Conservation (phyloP, 176 grass and related monocot species). For the Triticum turgidum region DNA sequence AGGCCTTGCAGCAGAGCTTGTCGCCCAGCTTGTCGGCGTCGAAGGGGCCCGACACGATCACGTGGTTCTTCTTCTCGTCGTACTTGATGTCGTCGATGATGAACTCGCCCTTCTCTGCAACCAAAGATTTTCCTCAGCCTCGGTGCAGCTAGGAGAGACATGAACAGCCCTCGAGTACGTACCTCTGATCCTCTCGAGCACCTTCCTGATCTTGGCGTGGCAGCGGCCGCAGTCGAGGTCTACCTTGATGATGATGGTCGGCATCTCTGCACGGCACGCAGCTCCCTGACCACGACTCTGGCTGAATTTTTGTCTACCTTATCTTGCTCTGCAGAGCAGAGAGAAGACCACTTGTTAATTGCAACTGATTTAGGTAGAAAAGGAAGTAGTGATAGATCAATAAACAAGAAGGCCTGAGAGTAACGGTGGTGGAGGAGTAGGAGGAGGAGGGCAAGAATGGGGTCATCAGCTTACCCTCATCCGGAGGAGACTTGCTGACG, state of each 20-base stretch:
- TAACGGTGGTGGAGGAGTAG: neutral
- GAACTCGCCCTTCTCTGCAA: conserved; percentile 56
- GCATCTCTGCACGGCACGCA: conserved; percentile 41
- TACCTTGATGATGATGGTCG: conserved; percentile 61
- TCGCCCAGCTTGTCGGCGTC: conserved; percentile 60
- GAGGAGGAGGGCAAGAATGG: neutral
- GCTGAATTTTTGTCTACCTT: neutral
- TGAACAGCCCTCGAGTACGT: neutral
- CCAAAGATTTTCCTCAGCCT: neutral
- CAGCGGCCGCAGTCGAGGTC: conserved; percentile 61
- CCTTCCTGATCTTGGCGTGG: conserved; percentile 55
- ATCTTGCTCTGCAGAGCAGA: neutral
- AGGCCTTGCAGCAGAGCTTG: conserved; percentile 77
- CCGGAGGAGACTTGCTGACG: neutral
- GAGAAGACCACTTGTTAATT: neutral
- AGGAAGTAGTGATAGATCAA: neutral
- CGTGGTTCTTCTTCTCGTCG: conserved; percentile 64
- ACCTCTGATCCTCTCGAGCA: conserved; percentile 70
- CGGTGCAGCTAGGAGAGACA: neutral
- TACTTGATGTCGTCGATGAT: conserved; percentile 58
- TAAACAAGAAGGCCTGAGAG: neutral
- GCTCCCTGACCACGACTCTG: neutral
- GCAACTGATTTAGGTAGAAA: neutral
- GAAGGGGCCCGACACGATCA: conserved; percentile 64
- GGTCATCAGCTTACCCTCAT: no score